These are phyloP conservation scores for Cyclocybe aegerita DNA, from an alignment of 768 basidiomycete species.

Conservation along the genomic window DNA sequence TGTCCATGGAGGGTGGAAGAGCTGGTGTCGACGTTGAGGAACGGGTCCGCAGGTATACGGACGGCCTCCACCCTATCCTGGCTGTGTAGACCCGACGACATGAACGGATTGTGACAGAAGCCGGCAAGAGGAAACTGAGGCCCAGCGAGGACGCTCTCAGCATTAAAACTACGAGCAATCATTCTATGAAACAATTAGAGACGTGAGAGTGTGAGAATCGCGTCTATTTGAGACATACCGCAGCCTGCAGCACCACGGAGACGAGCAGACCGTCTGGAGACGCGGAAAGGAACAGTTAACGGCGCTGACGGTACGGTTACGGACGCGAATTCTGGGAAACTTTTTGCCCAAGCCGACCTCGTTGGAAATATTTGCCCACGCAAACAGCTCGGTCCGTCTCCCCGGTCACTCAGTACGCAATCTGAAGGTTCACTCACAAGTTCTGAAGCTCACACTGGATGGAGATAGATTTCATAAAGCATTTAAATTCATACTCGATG, in stretches of 20 bases:
- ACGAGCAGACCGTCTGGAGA: slow-evolving; percentile 29
- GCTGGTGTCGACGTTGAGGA: neutral
- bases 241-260: slow-evolving; percentile 26
- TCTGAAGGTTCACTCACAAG: neutral
- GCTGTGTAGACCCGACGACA: slow-evolving; percentile 30
- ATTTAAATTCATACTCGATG: slow-evolving; percentile 16
- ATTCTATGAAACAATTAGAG: slow-evolving; percentile 46
- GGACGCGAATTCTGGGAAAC: slow-evolving; percentile 1
- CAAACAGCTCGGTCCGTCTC: slow-evolving; percentile 11
- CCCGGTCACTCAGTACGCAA: slow-evolving; percentile 1
- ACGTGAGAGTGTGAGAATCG: neutral
- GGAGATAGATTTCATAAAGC: slow-evolving; percentile 12
- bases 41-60: neutral
- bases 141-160: slow-evolving; percentile 80
- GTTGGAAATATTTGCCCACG: slow-evolving; percentile 19
- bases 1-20: too few species aligned
- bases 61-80: slow-evolving; percentile 12
- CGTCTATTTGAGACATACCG: slow-evolving; percentile 11
- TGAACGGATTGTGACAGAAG: slow-evolving; percentile 30
- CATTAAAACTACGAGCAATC: slow-evolving; percentile 77
- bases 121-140: slow-evolving; percentile 47
- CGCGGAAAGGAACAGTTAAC: slow-evolving; percentile 19
- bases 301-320: neutral
- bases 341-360: slow-evolving; percentile 2
- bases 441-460: too few species aligned